Percentiles rank a stretch among this genome's conserved stretches.
phyloP scores from a whole-genome alignment of 1,139 yeast species.

The Meyerozyma smithsonii region DNA sequence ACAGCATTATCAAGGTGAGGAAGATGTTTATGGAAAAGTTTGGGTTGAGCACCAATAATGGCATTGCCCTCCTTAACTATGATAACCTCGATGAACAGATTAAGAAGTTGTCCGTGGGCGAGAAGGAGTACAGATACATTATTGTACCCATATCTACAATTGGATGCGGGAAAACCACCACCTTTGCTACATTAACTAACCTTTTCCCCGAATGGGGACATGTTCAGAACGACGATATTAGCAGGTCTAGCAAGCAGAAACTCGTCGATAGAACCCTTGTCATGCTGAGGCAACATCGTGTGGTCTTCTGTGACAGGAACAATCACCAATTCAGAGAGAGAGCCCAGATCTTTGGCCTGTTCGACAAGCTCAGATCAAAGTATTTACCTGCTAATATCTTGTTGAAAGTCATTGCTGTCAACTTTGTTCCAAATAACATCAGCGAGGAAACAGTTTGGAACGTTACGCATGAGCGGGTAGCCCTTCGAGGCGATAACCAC shows the following conservation, averaged over 20 bases:
- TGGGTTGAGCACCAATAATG: slow-evolving; percentile 32
- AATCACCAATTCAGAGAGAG: slow-evolving; percentile 75
- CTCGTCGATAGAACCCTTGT: slow-evolving; percentile 50
- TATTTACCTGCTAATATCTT: slow-evolving; percentile 26
- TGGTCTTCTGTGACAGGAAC: slow-evolving; percentile 78
- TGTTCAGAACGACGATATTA: slow-evolving; percentile 80
- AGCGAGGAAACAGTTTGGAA: slow-evolving; percentile 34
- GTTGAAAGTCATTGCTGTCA: slow-evolving; percentile 58
- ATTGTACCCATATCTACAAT: slow-evolving; percentile 83
- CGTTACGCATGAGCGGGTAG: slow-evolving; percentile 57
- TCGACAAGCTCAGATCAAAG: slow-evolving; percentile 35
- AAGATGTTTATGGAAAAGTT: slow-evolving; percentile 47
- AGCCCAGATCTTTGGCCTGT: slow-evolving; percentile 54
- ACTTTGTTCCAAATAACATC: slow-evolving; percentile 47
- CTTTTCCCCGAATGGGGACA: slow-evolving; percentile 67
- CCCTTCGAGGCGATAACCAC: slow-evolving; percentile 80
- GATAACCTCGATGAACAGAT: slow-evolving; percentile 11
- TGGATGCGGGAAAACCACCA: slow-evolving; percentile 95
- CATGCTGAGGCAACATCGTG: slow-evolving; percentile 25
- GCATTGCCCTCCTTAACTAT: slow-evolving; percentile 26
- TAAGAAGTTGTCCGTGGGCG: neutral
- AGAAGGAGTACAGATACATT: slow-evolving; percentile 40
- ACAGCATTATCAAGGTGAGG: slow-evolving; percentile 73
- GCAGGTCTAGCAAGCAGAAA: slow-evolving; percentile 43
- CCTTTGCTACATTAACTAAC: slow-evolving; percentile 53